phyloP scores from a whole-genome alignment of 2,329 filamentous ascomycete genomes.

The Botrytis cinerea region DNA sequence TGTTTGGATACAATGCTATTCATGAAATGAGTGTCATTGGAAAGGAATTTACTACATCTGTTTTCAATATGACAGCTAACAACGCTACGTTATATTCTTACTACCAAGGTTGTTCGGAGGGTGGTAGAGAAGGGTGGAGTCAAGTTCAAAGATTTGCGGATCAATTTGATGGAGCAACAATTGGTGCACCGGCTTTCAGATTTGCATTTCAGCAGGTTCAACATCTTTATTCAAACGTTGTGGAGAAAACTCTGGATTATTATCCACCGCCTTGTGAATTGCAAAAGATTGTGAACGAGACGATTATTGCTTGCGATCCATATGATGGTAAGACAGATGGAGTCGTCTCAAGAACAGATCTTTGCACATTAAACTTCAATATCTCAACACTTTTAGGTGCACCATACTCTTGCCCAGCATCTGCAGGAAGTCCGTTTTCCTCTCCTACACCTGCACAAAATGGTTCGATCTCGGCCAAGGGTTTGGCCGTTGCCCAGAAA shows the following conservation, averaged over 20 bases:
- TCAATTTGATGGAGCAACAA: constrained; percentile 49
- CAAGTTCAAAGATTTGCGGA: constrained; percentile 46
- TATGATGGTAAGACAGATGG: constrained; percentile 57
- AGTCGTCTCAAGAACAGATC: constrained; percentile 52
- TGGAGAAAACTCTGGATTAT: constrained; percentile 47
- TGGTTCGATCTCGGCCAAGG: constrained; percentile 36
- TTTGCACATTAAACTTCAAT: constrained; percentile 51
- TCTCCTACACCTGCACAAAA: constrained; percentile 31
- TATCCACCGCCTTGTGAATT: constrained; percentile 50
- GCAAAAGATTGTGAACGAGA: constrained; percentile 54
- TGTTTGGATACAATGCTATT: constrained; percentile 46
- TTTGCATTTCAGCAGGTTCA: constrained; percentile 49
- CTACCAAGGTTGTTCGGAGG: constrained; percentile 31
- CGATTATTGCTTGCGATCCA: constrained; percentile 55
- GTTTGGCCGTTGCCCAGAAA: constrained; percentile 41
- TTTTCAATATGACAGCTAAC: constrained; percentile 42
- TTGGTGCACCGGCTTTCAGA: constrained; percentile 52
- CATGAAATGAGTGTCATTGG: constrained; percentile 46
- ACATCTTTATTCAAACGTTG: constrained; percentile 45
- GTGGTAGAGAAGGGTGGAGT: constrained; percentile 52
- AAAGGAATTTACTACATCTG: constrained; percentile 47
- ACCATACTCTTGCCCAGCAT: constrained; percentile 47
- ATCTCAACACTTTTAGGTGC: constrained; percentile 49
- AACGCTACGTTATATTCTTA: constrained; percentile 29
- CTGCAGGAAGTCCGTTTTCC: neutral